Base-by-base conservation (phyloP, 176 grass and related monocot genomes). In the Otatea glauca region DNA sequence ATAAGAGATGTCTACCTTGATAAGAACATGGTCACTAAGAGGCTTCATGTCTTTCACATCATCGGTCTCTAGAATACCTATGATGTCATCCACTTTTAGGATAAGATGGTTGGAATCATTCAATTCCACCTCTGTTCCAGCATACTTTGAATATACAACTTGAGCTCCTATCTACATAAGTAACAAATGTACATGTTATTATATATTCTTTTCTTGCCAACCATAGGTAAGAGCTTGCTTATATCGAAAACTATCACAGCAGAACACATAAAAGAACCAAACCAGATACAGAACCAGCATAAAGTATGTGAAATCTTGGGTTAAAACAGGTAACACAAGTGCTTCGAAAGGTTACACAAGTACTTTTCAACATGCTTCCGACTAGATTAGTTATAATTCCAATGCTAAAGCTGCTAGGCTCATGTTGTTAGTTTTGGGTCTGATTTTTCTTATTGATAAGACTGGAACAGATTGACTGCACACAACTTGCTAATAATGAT, bases 81-180 rank as follows among this genome's bases (percentile, higher is more conserved):
- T 86, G 76, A 92, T 88, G 44, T 92, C 92, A 72, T 94, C 92
- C 61, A 90, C 92, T 70, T 94, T 92, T 70, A 94, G 77, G 38
- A 94, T 70, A 18, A 94, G 73, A 89, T 94, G 87, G 39, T 85
- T 94, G 34, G 72, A 42, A 43, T 88, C 89, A 61, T 92, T 85
- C 59, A 94, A 88, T 68, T 92, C 89, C 43, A 94, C 80, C 80
- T 94, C 87, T 45, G 89, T 94, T 48, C 92, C 92, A 11, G 87
- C 89, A 75, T 88, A 94, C 81, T 90, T 94, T 7, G 89, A 90
- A 67, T 94, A 94, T 38, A 92, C 62, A 75, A 92, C 87, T 50
- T 90, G 81, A 14, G 84, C 72, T 63, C 92, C 89, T 50, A 74
- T 14, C 49, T 51, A 64, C 81, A 90, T 35, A 75, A 81, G 37